Evolutionary conservation across 1,139 yeast species (phyloP).

Genomic region (Zygosaccharomyces pseudobailii): DNA sequence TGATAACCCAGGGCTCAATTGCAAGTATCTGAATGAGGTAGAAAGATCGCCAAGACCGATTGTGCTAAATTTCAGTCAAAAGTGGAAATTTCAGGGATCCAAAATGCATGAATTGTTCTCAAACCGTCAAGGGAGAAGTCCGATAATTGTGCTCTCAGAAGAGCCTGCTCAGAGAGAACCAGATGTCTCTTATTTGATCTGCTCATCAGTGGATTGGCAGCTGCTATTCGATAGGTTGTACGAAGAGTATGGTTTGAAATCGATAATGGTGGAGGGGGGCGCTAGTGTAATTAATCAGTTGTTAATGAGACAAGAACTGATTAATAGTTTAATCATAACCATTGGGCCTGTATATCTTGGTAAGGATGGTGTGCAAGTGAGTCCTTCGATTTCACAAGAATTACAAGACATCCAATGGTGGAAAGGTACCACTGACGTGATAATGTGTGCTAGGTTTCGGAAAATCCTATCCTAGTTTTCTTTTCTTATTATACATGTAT

Average conservation of each 20-base stretch:
- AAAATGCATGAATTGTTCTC: constrained; percentile 45
- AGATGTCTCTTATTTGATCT: constrained; percentile 34
- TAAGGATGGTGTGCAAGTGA: constrained; percentile 61
- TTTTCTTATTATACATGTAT: constrained; percentile 12
- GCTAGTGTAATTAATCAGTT: constrained; percentile 69
- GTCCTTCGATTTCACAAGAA: constrained; percentile 44
- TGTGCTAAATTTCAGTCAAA: constrained; percentile 67
- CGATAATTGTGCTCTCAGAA: constrained; percentile 52
- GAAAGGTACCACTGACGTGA: constrained; percentile 64
- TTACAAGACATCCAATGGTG: constrained; percentile 67
- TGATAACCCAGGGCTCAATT: constrained; percentile 85
- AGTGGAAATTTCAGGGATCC: constrained; percentile 48
- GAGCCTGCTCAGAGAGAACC: constrained; percentile 27
- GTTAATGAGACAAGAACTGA: constrained; percentile 37
- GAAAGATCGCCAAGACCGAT: constrained; percentile 53
- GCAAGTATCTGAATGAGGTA: constrained; percentile 46
- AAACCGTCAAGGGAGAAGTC: constrained; percentile 50
- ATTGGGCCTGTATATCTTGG: constrained; percentile 84
- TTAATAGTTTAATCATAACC: constrained; percentile 69
- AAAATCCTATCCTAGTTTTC: constrained; percentile 1
- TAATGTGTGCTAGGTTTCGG: constrained; percentile 44
- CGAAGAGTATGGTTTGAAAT: constrained; percentile 40
- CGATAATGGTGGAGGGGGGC: constrained; percentile 95
- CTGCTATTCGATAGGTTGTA: constrained; percentile 41
- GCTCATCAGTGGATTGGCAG: constrained; percentile 50